A percentile compares a stretch with the other conserved stretches of the same genome.
Evolutionary conservation across 2,329 filamentous ascomycete genomes (phyloP).

Genomic region (Colletotrichum godetiae): DNA sequence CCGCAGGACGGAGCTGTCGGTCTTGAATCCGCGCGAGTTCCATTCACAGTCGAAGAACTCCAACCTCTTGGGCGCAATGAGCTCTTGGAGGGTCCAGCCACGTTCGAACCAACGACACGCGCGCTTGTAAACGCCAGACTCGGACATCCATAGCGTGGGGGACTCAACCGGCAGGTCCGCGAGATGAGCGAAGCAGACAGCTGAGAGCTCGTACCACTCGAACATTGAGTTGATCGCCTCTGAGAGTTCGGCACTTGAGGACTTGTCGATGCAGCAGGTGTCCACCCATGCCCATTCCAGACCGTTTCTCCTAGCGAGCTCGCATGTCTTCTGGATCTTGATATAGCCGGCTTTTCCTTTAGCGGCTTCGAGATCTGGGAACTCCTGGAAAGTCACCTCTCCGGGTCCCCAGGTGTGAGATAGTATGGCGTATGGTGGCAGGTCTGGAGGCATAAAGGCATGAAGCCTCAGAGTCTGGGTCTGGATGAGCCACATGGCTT

Average conservation of each 20-base stretch:
- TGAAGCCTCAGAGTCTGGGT: slow-evolving; percentile 36
- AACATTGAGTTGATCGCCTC: slow-evolving; percentile 28
- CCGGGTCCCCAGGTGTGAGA: slow-evolving; percentile 49
- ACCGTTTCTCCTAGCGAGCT: slow-evolving; percentile 13
- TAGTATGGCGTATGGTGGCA: slow-evolving; percentile 46
- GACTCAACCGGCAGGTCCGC: background rate
- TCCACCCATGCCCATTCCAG: slow-evolving; percentile 24
- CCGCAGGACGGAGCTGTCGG: background rate
- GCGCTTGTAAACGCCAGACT: background rate
- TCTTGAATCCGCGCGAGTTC: slow-evolving; percentile 12
- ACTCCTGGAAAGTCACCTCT: slow-evolving; percentile 43
- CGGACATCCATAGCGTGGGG: background rate
- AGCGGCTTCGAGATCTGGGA: slow-evolving; percentile 1
- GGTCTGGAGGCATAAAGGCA: slow-evolving; percentile 36
- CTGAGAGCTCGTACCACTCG: slow-evolving; percentile 26
- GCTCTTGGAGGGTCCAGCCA: slow-evolving; percentile 33
- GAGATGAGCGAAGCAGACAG: slow-evolving; percentile 30
- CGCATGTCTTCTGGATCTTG: slow-evolving; percentile 34
- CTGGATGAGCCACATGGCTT: slow-evolving; percentile 42
- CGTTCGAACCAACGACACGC: slow-evolving; percentile 17
- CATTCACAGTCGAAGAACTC: slow-evolving; percentile 40
- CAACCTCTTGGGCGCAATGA: slow-evolving; percentile 38
- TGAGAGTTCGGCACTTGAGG: slow-evolving; percentile 24
- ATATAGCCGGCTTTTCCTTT: background rate
- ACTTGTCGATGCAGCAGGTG: slow-evolving; percentile 27